These are phyloP conservation scores for Xylaria grammica DNA, from an alignment of 495 filamentous ascomycete species.

Conservation along the genomic window DNA sequence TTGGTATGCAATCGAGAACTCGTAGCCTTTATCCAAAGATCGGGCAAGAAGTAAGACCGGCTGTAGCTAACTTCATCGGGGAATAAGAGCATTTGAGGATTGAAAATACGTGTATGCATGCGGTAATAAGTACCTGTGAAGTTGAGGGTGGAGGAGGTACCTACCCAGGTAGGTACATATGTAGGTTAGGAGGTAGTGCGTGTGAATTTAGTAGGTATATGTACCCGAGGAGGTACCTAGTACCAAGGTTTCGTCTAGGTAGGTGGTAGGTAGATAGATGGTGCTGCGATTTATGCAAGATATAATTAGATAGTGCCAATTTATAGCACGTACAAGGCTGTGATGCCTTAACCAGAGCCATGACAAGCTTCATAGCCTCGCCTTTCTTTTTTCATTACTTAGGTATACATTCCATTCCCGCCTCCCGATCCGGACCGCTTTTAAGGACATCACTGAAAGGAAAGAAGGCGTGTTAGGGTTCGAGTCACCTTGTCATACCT, in stretches of 20 bases:
- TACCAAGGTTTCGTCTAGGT: not conserved
- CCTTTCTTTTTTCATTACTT: constrained; percentile 1
- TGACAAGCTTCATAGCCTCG: constrained; percentile 2
- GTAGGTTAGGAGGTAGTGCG: no score
- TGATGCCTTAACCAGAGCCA: not conserved
- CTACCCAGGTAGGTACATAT: not conserved
- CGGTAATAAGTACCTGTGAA: no score
- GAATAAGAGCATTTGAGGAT: no score
- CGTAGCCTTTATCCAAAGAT: no score
- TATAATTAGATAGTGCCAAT: not conserved
- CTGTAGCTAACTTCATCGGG: no score
- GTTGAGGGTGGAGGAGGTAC: no score
- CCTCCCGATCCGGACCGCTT: not conserved
- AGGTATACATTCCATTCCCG: not conserved
- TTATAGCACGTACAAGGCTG: constrained; percentile 16
- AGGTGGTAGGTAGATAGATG: not conserved
- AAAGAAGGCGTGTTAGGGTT: not conserved
- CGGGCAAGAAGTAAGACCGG: no score
- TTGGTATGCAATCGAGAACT: no score
- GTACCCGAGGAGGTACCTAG: no score
- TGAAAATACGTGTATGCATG: no score
- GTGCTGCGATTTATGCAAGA: not conserved
- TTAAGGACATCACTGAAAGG: not conserved
- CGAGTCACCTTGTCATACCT: not conserved
- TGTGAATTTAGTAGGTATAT: no score